Evolutionary conservation across 306 rosid species (phyloP), one percentile per base, ranked within the genome.

Genomic region (Cucurbita pepo): DNA sequence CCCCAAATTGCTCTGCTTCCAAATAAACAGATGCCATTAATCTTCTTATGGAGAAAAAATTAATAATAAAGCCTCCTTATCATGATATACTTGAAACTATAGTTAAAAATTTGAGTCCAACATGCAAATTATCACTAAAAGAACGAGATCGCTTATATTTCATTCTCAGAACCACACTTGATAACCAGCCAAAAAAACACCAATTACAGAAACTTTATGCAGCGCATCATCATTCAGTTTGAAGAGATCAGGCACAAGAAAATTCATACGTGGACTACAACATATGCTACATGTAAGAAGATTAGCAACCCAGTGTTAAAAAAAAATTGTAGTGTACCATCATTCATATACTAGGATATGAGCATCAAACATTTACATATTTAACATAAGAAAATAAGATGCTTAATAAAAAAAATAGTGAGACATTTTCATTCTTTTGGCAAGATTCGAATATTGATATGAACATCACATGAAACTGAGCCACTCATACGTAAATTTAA

Each of bases 1-100:
- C 97, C 99, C 99, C 97, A 94, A 77, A 83, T 89, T 75, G 91
- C 97, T 79, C 99, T 94, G 90, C 77, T 36, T 76, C 77, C 64
- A 77, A 44, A 82, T 64, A 77, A 56, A 47, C 67, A 75, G 63
- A 57, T 73, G 44, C 12, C 52, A n/a, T n/a, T n/a, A n/a, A n/a
- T n/a, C n/a, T n/a, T n/a, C n/a, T n/a, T n/a, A n/a, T n/a, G n/a
- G n/a, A n/a, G n/a, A n/a, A n/a, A n/a, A n/a, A n/a, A n/a, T n/a
- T n/a, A n/a, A n/a, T n/a, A n/a, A n/a, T n/a, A n/a, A n/a, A n/a
- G n/a, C n/a, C n/a, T n/a, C n/a, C n/a, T n/a, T n/a, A n/a, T n/a
- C n/a, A n/a, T n/a, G n/a, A n/a, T n/a, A n/a, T n/a, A n/a, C n/a
- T n/a, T n/a, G n/a, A n/a, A n/a, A n/a, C n/a, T n/a, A n/a, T n/a